A percentile compares a stretch with the other conserved stretches of the same genome.
Evolutionary conservation across 805 yeast species (phyloP).

Genomic region (Suhomyces canberraensis): DNA sequence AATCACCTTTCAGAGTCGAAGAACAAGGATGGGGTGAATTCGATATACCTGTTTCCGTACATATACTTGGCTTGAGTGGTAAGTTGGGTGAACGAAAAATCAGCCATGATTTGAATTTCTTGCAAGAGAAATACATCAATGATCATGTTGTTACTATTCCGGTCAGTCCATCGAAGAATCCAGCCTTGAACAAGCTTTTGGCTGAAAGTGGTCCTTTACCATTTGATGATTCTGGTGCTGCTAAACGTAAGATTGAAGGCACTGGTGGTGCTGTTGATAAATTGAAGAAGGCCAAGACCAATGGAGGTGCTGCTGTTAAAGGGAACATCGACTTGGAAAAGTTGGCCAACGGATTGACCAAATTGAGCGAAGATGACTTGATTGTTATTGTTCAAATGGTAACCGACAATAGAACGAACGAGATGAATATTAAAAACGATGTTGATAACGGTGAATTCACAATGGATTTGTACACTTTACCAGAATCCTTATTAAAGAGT

Average conservation of each 20-base stretch:
- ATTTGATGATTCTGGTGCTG: constrained; percentile 33
- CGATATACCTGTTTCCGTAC: constrained; percentile 77
- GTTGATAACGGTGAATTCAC: constrained; percentile 97
- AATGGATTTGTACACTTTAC: constrained; percentile 90
- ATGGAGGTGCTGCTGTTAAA: constrained; percentile 51
- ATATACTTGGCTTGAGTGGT: constrained; percentile 59
- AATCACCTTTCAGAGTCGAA: constrained; percentile 79
- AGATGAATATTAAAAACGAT: constrained; percentile 93
- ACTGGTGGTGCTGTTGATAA: constrained; percentile 14
- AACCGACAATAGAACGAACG: constrained; percentile 90
- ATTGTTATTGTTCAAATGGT: constrained; percentile 97
- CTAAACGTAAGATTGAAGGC: constrained; percentile 12
- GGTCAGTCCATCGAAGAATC: constrained; percentile 52
- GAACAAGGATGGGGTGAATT: constrained; percentile 99
- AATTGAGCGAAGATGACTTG: constrained; percentile 86
- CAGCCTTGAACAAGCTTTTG: constrained; percentile 65
- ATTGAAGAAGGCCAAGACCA: constrained; percentile 50
- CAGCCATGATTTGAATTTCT: constrained; percentile 85
- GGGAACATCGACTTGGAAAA: constrained; percentile 85
- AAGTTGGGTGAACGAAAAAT: constrained; percentile 85
- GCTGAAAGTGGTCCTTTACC: constrained; percentile 84
- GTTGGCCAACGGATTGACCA: constrained; percentile 85
- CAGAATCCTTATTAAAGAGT: constrained; percentile 85
- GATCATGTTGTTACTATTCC: constrained; percentile 81
- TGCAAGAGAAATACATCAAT: constrained; percentile 67